Base-by-base conservation (phyloP, 1,139 yeast species). In the Wickerhamomyces sp. region DNA sequence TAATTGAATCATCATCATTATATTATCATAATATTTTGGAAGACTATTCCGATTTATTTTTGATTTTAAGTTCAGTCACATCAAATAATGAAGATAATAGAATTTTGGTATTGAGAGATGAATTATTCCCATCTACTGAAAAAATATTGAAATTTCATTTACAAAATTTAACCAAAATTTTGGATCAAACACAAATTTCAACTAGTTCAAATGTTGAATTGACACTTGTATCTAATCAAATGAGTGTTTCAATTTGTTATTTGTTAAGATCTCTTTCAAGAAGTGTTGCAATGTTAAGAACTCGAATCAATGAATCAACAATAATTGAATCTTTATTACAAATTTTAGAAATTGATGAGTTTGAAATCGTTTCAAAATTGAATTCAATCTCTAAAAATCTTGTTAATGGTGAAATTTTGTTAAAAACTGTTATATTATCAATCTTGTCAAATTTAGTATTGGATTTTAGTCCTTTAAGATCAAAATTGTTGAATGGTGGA, bases 401-500 rank as follows among this genome's bases (percentile, higher is more conserved):
- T 4, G 16, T 28, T 13, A 20, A 11, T 13, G 57, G 54, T 14
- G 53, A 51, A 27, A 44, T 70, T 26, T 61, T 71, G 39, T 66
- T 79, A 30, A 70, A 72, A 46, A 69, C 81, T 0, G 70, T 81
- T 6, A 69, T 80, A 2, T 65, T 85, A 54, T 86, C 93, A 3
- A 72, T 78, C 4, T 59, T 85, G 18, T 84, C 95, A 27, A 88
- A 88, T 52, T 68, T 86, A 36, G 77, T 85, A 10, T 68, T 87
- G 21, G 96, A 87, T 44, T 87, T 86, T 55, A 79, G 89, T 36
- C 83, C 91, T 2, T 65, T 85, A 46, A 72, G 86, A 35, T 64
- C 70, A 31, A 69, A 68, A 32, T 66, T 84, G 36, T 61, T 80
- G 23, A 70, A 74, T 16, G 68, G 72, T 42, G 84, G 78, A 3